Conservation (phyloP, 83 land plant genomes). For the Picea abies region DNA sequence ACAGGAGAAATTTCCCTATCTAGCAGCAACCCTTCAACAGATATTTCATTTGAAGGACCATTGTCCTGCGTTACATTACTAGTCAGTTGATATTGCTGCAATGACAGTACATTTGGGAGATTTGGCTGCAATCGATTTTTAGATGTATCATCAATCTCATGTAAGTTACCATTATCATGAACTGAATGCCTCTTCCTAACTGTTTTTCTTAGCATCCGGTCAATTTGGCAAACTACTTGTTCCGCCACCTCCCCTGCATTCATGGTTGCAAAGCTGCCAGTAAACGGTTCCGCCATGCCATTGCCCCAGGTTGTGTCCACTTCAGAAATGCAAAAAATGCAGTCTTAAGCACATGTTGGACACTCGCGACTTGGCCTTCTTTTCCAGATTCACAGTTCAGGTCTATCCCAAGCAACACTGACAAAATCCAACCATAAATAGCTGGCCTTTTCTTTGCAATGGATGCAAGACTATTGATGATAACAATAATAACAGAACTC, state of each 20-base stretch:
- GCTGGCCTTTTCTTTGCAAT: conserved; percentile 76
- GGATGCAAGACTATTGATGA: conserved; percentile 61
- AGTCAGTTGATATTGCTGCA: conserved; percentile 12
- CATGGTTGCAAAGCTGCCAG: conserved; percentile 48
- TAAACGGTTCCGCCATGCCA: conserved; percentile 65
- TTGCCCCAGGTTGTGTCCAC: conserved; percentile 46
- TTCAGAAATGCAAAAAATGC: conserved; percentile 71
- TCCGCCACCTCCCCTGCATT: conserved; percentile 85
- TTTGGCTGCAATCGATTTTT: conserved; percentile 31
- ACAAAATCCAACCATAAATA: conserved; percentile 40
- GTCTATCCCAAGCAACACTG: conserved; percentile 57
- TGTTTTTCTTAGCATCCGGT: conserved; percentile 52
- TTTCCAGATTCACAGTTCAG: conserved; percentile 41
- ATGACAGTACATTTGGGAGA: neutral
- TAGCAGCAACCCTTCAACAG: conserved; percentile 25
- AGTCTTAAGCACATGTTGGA: conserved; percentile 66
- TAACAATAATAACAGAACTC: neutral
- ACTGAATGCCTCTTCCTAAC: conserved; percentile 29
- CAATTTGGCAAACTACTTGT: conserved; percentile 67
- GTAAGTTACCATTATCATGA: conserved; percentile 35
- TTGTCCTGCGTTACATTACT: conserved; percentile 31
- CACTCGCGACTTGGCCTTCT: conserved; percentile 66
- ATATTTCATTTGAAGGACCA: conserved; percentile 30
- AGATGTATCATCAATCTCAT: conserved; percentile 27
- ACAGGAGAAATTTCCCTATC: conserved; percentile 51